A percentile compares a stretch with the other conserved stretches of the same genome.
phyloP scores from a whole-genome alignment of 2,329 filamentous ascomycete species.

The Diaporthe capsici region DNA sequence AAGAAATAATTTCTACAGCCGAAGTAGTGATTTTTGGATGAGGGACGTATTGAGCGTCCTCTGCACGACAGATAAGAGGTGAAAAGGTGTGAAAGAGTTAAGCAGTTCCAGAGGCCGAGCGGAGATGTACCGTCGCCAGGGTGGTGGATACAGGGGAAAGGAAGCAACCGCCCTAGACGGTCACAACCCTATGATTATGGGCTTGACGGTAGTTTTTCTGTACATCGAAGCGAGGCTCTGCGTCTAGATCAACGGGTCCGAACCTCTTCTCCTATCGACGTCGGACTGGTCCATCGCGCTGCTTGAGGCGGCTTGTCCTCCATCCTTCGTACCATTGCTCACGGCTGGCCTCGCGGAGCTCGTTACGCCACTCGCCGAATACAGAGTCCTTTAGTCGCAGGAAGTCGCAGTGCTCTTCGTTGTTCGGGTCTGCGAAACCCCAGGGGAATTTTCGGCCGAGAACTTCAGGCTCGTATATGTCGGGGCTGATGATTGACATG shows the following conservation, averaged over 20 bases:
- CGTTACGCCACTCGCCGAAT: slow-evolving; percentile 92
- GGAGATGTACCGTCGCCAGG: not conserved
- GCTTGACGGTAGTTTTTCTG: slow-evolving; percentile 14
- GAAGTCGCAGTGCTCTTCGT: slow-evolving; percentile 94
- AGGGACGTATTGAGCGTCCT: not conserved
- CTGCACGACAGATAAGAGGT: not conserved
- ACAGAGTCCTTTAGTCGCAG: slow-evolving; percentile 89
- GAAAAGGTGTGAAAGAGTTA: not conserved
- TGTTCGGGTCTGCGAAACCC: slow-evolving; percentile 96
- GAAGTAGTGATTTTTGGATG: not conserved
- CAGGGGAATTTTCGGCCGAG: slow-evolving; percentile 93
- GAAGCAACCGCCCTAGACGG: slow-evolving; percentile 21
- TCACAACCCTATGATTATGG: slow-evolving; percentile 18
- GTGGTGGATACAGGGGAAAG: slow-evolving; percentile 16
- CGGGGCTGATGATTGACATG: slow-evolving; percentile 93
- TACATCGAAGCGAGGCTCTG: slow-evolving; percentile 12
- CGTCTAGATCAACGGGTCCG: slow-evolving; percentile 32
- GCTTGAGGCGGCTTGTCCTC: slow-evolving; percentile 81
- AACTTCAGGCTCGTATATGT: slow-evolving; percentile 85
- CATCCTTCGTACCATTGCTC: slow-evolving; percentile 97
- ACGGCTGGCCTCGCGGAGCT: slow-evolving; percentile 89
- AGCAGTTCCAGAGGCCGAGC: not conserved
- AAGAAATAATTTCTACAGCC: slow-evolving; percentile 19
- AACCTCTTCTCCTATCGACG: slow-evolving; percentile 52
- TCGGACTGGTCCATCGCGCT: slow-evolving; percentile 58